Conservation (phyloP, 2,329 filamentous ascomycete species). For the Pestalotiopsis fici region DNA sequence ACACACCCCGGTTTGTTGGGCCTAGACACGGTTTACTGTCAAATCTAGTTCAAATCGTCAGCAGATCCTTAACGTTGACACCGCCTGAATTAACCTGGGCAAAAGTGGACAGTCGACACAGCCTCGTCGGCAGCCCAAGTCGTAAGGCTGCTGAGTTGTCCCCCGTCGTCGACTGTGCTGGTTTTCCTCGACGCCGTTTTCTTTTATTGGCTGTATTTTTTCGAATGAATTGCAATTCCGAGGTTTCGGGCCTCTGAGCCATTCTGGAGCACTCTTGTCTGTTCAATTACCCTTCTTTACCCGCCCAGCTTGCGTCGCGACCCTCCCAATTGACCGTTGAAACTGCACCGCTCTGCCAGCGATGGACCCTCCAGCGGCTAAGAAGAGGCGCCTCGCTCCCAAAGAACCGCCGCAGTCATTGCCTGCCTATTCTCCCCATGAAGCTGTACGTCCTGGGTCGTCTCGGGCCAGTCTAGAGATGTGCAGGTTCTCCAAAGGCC, state of each 20-base stretch:
- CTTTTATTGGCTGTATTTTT: neutral
- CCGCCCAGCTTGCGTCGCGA: neutral
- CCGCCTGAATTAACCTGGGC: neutral
- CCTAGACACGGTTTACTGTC: neutral
- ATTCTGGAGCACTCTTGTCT: neutral
- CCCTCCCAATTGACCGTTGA: neutral
- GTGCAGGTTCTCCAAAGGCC: neutral
- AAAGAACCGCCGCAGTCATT: conserved; percentile 33
- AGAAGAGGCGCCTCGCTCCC: conserved; percentile 39
- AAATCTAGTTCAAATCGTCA: neutral
- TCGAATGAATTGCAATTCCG: neutral
- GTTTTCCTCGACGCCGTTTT: neutral
- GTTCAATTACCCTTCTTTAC: neutral
- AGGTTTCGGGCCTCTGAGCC: conserved; percentile 5
- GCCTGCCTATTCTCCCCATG: conserved; percentile 25
- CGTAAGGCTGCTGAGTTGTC: conserved; percentile 11
- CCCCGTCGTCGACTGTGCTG: neutral
- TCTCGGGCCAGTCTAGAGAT: neutral
- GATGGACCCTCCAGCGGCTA: conserved; percentile 37
- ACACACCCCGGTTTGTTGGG: neutral
- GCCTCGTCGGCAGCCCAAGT: conserved; percentile 11
- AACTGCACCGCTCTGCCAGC: conserved; percentile 12
- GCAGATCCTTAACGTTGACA: conserved; percentile 1
- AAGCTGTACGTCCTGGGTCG: conserved; percentile 25
- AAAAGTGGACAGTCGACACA: conserved; percentile 4